Evolutionary conservation across 352 stramenopile genomes (phyloP), one percentile per base, ranked within the genome.

Genomic region (Detonula confervacea): DNA sequence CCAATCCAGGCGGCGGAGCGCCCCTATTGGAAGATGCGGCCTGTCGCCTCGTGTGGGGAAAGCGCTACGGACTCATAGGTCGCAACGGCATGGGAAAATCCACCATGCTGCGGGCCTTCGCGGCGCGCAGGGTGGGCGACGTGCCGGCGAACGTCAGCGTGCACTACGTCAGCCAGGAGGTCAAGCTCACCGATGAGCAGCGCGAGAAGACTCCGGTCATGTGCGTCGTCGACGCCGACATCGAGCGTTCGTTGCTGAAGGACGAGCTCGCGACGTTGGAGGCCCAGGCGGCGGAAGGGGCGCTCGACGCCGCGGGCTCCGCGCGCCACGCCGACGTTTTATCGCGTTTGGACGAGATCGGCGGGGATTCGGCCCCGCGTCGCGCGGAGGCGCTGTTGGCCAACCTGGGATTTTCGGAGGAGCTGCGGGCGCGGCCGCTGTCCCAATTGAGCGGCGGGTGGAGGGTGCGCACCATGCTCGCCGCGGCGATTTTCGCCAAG

Each of bases 401-500:
- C 37, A 74, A 84, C 51, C 60, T 84, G 0, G 80, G 80, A 12
- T 87, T 87, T 49, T 77, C 56, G 37, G 24, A 60, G 2, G 60
- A 59, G 29, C 56, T 87, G 0, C 73, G 72, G 12, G 14, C 22
- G 22, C 39, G 66, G 29, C 61, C 61, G 30, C 47, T 83, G 27
- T 33, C 27, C 2, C 52, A 80, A 14, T 46, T 83, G 16, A 64
- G 12, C 4, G 79, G 79, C 30, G 82, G 78, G 27, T 89, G 82
- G 82, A 52, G 75, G n/a, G 81, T 89, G 20, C 72, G 82, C 12
- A 86, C 77, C 18, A 79, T 79, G 57, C 70, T 89, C 11, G 79
- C 83, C 25, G 69, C 83, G 8, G 83, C 75, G 7, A 73, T 87
- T 5, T 90, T 86, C 64, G 63, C 82, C 14, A 72, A 72, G 56